Percentiles rank a stretch among this genome's conserved stretches.
Conservation (phyloP, 225 moss, liverwort and hornwort genomes). For the Takakia lepidozioides region DNA sequence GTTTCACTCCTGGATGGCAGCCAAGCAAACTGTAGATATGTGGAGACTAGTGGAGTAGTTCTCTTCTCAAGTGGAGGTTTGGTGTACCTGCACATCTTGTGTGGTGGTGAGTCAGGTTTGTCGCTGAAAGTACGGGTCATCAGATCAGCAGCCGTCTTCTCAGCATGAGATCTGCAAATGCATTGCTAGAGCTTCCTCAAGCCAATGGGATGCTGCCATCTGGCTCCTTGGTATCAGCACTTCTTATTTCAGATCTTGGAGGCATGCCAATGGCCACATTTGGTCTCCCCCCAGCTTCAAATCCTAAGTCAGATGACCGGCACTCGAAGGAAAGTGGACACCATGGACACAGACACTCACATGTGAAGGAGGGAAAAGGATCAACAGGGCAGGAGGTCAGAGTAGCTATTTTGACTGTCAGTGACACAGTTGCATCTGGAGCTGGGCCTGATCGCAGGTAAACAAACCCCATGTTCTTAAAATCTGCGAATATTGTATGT, state of each 20-base stretch:
- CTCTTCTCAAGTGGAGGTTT: no score
- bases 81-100: no score
- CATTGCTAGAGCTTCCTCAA: constrained; percentile 78
- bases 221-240: constrained; percentile 60
- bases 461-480: no score
- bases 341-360: constrained; percentile 19
- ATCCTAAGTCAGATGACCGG: constrained; percentile 12
- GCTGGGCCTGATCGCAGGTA: constrained; percentile 91
- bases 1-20: no score
- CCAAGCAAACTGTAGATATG: no score
- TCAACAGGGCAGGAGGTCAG: constrained; percentile 24
- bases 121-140: constrained; percentile 71
- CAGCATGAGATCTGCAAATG: constrained; percentile 92
- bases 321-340: constrained; percentile 20
- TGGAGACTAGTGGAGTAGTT: no score
- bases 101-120: constrained; percentile 40
- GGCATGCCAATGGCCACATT: constrained; percentile 30
- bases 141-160: constrained; percentile 89
- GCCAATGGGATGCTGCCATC: constrained; percentile 53
- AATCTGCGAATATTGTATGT: no score
- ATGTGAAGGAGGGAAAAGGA: constrained; percentile 18
- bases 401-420: constrained; percentile 93
- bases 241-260: constrained; percentile 69
- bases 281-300: constrained; percentile 5
- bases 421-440: constrained; percentile 87